Base-by-base conservation (phyloP, 2,329 filamentous ascomycete genomes). In the Exutisphaerella laricina region DNA sequence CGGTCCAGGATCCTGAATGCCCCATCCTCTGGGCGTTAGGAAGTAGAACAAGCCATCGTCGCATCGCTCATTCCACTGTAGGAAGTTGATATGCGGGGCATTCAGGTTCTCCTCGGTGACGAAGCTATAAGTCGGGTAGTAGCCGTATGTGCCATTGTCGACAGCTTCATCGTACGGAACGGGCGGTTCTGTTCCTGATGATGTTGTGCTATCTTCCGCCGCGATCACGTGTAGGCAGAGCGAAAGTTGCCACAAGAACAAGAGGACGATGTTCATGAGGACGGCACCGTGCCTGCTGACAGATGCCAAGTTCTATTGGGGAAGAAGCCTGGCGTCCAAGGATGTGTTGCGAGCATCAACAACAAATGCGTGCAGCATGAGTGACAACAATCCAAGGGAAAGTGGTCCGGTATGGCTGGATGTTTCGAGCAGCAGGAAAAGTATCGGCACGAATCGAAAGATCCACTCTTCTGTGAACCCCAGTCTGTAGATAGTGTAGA, bases 11-110 rank as follows among this genome's bases (percentile, higher is more conserved):
- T 54, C 51, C 4, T 44, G 31, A 12, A 63, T 50, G 9, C 53
- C 53, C 45, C 51, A 58, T 5, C 61, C 61, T 41, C 58, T 45
- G 9, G 61, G 61, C 1, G 60, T 61, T 29, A 64, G 46, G 46
- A 64, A 62, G 38, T 52, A 51, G n/a, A 51, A 34, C 17, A 49
- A 26, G 7, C 57, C 54, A 46, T 61, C 52, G 35, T 58, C 53
- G 43, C 58, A 61, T 34, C 51, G 43, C 8, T 45, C 39, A 28
- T 45, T 39, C 55, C 58, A 61, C 31, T 55, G 48, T 7, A 58
- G 39, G 43, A 54, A 60, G 44, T 59, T 61, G 25, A 48, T 49
- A 25, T 49, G 45, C 17, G 58, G 58, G 3, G 51, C 46, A n/a
- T 48, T 57, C 8, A 59, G 32, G 5, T 44, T 49, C 2, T 48